phyloP scores from a whole-genome alignment of 768 basidiomycete genomes.

The Psilocybe subaeruginosa region DNA sequence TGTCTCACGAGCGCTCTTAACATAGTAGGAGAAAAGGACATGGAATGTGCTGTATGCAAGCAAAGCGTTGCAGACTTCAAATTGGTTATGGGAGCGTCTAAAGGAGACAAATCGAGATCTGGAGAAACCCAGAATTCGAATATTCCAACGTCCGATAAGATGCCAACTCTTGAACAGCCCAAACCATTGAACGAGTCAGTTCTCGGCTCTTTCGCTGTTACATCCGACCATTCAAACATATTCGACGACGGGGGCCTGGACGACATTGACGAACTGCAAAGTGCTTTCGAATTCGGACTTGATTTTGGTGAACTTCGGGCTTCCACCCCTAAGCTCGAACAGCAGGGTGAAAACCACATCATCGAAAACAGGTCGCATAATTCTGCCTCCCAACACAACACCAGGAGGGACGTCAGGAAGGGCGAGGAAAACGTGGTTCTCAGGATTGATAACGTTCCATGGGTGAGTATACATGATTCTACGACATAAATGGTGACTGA shows the following conservation, averaged over 20 bases:
- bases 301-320: slow-evolving; percentile 40
- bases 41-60: slow-evolving; percentile 84
- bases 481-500: slow-evolving; percentile 3
- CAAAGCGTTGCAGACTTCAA: slow-evolving; percentile 71
- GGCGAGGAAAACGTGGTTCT: slow-evolving; percentile 60
- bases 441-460: slow-evolving; percentile 87
- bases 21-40: slow-evolving; percentile 88
- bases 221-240: slow-evolving; percentile 8
- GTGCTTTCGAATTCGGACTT: slow-evolving; percentile 45
- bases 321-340: slow-evolving; percentile 46
- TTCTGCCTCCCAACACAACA: slow-evolving; percentile 13
- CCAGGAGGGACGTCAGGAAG: slow-evolving; percentile 18
- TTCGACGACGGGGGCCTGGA: slow-evolving; percentile 11
- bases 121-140: neutral
- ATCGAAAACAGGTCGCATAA: slow-evolving; percentile 14
- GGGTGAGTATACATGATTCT: slow-evolving; percentile 50
- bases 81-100: slow-evolving; percentile 36
- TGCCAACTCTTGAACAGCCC: neutral
- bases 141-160: neutral
- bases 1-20: slow-evolving; percentile 88
- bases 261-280: slow-evolving; percentile 32
- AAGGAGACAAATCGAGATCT: slow-evolving; percentile 1
- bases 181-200: slow-evolving; percentile 22
- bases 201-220: slow-evolving; percentile 33
- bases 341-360: slow-evolving; percentile 21